Conservation (phyloP, 2,329 filamentous ascomycete species). For the Madurella fahalii region DNA sequence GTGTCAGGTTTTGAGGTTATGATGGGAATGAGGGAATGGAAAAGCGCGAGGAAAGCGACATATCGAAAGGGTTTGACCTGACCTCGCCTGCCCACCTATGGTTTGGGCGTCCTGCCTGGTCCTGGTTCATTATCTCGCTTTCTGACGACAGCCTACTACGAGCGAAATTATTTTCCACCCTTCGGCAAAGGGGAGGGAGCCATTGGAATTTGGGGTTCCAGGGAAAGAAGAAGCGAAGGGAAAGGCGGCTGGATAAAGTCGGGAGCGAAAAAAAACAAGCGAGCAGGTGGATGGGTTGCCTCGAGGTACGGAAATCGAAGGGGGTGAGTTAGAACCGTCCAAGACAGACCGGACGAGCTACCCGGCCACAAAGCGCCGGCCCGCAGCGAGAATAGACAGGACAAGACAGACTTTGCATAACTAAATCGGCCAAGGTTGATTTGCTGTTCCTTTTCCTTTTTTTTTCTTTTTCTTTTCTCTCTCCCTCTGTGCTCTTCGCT, state of each 20-base stretch:
- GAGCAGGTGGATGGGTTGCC: neutral
- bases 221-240: neutral
- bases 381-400: neutral
- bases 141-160: too few species aligned
- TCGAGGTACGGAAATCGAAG: too few species aligned
- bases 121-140: too few species aligned
- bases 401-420: neutral
- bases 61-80: too few species aligned
- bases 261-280: neutral
- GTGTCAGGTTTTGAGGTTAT: slow-evolving; percentile 55
- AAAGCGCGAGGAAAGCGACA: neutral
- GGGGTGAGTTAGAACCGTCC: too few species aligned
- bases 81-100: too few species aligned
- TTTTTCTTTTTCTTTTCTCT: neutral
- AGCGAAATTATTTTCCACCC: too few species aligned
- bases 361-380: too few species aligned
- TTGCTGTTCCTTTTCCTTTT: neutral
- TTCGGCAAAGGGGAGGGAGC: too few species aligned
- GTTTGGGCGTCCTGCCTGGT: too few species aligned
- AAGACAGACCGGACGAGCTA: too few species aligned
- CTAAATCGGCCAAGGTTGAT: slow-evolving; percentile 4
- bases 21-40: slow-evolving; percentile 20
- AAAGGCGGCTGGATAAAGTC: neutral
- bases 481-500: neutral
- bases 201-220: neutral